Base-by-base conservation (phyloP, 768 basidiomycete species). In the Tulasnella sp. region DNA sequence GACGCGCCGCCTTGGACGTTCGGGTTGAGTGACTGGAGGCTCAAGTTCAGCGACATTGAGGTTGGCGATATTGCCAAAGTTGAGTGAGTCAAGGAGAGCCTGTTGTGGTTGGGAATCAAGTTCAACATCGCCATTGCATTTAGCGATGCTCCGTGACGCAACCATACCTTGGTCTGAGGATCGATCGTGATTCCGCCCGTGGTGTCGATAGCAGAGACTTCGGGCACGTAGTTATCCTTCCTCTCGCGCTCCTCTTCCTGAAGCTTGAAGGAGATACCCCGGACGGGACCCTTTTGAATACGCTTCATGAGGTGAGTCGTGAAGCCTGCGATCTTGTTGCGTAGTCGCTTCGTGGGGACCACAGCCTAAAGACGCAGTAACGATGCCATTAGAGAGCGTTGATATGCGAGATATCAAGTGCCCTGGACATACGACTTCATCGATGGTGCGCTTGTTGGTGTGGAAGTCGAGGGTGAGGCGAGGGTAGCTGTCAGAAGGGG, bases 271-370 rank as follows among this genome's bases (percentile, higher is more conserved):
- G 98, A 99, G 86, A 99, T 99, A 84, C 98, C 98, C 82, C 96
- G 95, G 82, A 99, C 98, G 84, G 98, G 98, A 3, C 98, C 98
- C 80, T 92, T 92, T 87, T 98, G 96, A 84, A 99, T 99, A 85
- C 98, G 96, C 91, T 96, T 98, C 98, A 99, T 99, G 86, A 99
- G 89, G 86, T 99, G 98, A 84, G 98, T 99, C 80, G 98, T 99
- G 92, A 99, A 99, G 72, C 98, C 98, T 16, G 97, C 93, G 85
- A 99, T 94, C 91, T 99, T 99, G 94, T 99, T 99, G 85, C 98
- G 92, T 84, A 99, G 92, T 83, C 97, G 95, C 89, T 99, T 99
- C 79, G 98, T 98, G 80, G 97, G 97, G 83, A 99, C 97, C 82
- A 94, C 88, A 80, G 95, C 94, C 94, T 95, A 76, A 44, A 39